These are phyloP conservation scores for Globisporangium perplexum DNA, from an alignment of 352 stramenopile species.

Conservation along the genomic window DNA sequence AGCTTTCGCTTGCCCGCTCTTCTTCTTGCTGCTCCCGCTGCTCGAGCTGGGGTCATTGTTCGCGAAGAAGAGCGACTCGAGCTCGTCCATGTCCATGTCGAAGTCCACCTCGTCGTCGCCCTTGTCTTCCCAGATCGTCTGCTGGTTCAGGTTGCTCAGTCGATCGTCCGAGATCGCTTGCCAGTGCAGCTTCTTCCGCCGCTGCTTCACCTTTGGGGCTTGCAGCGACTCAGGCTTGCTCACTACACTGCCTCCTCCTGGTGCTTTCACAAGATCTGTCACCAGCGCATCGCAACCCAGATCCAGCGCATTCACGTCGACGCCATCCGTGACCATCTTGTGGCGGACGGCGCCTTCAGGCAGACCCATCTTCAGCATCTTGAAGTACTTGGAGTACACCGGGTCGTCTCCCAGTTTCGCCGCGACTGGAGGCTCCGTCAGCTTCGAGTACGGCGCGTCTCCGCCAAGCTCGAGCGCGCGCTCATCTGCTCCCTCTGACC, in stretches of 20 bases:
- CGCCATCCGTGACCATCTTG: conserved; percentile 60
- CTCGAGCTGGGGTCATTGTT: conserved; percentile 32
- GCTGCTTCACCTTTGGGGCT: conserved; percentile 18
- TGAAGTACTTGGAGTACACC: conserved; percentile 86
- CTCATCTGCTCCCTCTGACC: conserved; percentile 37
- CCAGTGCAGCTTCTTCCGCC: conserved; percentile 89
- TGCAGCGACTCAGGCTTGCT: conserved; percentile 2
- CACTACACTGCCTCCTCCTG: conserved; percentile 4
- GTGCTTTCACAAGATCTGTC: conserved; percentile 20
- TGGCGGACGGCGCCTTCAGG: conserved; percentile 76
- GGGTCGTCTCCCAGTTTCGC: conserved; percentile 53
- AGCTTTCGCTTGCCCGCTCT: conserved; percentile 22
- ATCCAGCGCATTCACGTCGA: conserved; percentile 54
- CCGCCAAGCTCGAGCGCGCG: conserved; percentile 51
- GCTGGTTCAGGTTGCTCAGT: conserved; percentile 57
- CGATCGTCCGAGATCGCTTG: conserved; percentile 82
- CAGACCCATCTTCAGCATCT: conserved; percentile 92
- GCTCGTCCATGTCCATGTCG: conserved; percentile 86
- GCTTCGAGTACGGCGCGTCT: conserved; percentile 34
- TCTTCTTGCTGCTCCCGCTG: conserved; percentile 42
- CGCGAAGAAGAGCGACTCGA: conserved; percentile 83
- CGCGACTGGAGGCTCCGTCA: conserved; percentile 14
- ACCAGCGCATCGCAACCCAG: conserved; percentile 54
- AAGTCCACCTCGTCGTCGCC: conserved; percentile 60
- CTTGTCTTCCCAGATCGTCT: conserved; percentile 83